Base-by-base conservation (phyloP, 768 basidiomycete genomes). In the Hysterangium stoloniferum region DNA sequence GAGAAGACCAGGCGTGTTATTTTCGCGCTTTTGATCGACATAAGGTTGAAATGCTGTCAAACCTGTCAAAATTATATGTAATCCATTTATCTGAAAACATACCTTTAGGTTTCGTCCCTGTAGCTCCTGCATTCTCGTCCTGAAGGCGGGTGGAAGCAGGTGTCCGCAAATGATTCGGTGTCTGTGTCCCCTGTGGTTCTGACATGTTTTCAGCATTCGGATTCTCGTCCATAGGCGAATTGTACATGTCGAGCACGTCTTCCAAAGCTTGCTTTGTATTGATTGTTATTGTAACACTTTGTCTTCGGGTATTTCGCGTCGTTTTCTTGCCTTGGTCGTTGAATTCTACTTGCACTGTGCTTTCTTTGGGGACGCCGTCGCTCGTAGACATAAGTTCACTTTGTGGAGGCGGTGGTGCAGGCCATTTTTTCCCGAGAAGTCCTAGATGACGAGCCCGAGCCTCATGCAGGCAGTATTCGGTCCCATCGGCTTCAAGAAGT, bases 181-280 rank as follows among this genome's bases (percentile, higher is more conserved):
- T 32, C 22, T 31, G 17, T 31, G 32, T 45, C 31, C 11, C 3
- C 17, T 20, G 20, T 19, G 45, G 32, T 45, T 36, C 25, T 6
- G 19, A 7, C 34, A 20, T 25, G 6, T 17, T 35, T 9, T 38
- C 47, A 13, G 41, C 15, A 4, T 28, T 15, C 41, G 19, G 0
- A 83, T 83, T 27, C 24, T 45, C 20, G 25, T 82, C 87, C 54
- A 88, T 86, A 2, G 87, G 87, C 7, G 86, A 89, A 63, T 96
- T 95, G 63, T 93, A 98, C 85, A 98, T 92, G 46, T 84, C 86
- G 67, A 94, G 92, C 35, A 98, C 91, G 61, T 97, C 92, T 11
- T 80, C 86, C 29, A 96, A 74, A 3, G 96, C 96, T 56, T 91
- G 89, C 64, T 92, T 94, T 25, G 96, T 99, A 63, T 96, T 96